Conservation (phyloP, 2,329 filamentous ascomycete species). For the Aspergillus eucalypticola region DNA sequence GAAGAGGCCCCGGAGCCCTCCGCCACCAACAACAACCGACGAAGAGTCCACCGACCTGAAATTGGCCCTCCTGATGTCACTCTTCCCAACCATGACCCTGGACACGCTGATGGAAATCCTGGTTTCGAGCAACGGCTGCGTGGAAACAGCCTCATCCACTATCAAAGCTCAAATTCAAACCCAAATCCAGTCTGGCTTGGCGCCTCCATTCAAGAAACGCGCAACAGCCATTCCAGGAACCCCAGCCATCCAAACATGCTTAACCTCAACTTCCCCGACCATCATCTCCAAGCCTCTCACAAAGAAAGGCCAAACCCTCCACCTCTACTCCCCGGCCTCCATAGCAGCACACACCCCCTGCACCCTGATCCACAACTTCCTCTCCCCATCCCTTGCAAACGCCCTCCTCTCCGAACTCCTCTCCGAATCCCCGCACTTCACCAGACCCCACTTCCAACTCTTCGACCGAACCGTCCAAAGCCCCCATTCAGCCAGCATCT, state of each 20-base stretch:
- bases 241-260: conserved; percentile 63
- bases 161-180: conserved; percentile 43
- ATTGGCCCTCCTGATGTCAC: conserved; percentile 76
- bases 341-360: conserved; percentile 83
- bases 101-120: conserved; percentile 75
- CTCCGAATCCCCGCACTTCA: conserved; percentile 69
- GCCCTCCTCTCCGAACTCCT: conserved; percentile 74
- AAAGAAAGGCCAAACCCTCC: conserved; percentile 77
- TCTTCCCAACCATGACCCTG: conserved; percentile 66
- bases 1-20: conserved; percentile 34
- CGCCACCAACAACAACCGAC: conserved; percentile 33
- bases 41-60: conserved; percentile 89
- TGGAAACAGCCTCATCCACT: conserved; percentile 63
- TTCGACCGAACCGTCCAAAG: conserved; percentile 85
- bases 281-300: conserved; percentile 52
- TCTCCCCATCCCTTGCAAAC: conserved; percentile 71
- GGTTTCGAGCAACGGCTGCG: conserved; percentile 73
- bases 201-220: conserved; percentile 34
- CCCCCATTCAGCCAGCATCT: conserved; percentile 82
- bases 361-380: conserved; percentile 88
- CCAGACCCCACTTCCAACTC: conserved; percentile 73
- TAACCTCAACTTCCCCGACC: conserved; percentile 53
- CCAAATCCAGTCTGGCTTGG: neutral
- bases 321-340: conserved; percentile 78
- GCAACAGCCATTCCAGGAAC: conserved; percentile 30